Conservation (phyloP, 306 rosid species). For the Delonix regia region DNA sequence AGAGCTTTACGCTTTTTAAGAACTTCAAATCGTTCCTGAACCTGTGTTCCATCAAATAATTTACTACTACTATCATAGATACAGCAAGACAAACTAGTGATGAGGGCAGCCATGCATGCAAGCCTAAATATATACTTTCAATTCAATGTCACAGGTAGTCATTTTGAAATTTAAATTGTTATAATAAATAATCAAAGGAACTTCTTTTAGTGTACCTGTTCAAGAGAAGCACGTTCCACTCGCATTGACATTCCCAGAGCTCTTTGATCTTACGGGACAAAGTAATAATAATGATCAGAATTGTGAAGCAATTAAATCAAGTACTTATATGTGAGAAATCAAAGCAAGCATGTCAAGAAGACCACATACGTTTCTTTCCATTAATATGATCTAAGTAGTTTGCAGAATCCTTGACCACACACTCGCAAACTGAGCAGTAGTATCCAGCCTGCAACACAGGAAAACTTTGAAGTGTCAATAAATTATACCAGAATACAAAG, state of each 20-base stretch:
- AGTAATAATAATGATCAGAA: constrained; percentile 28
- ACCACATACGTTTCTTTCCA: constrained; percentile 95
- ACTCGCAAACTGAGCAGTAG: constrained; percentile 91
- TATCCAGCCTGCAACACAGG: constrained; percentile 84
- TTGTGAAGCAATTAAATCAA: constrained; percentile 18
- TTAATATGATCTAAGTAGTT: constrained; percentile 98
- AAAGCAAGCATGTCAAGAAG: constrained; percentile 22
- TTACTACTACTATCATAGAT: constrained; percentile 16
- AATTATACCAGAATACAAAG: not conserved
- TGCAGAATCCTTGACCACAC: constrained; percentile 99
- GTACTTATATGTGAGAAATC: not conserved
- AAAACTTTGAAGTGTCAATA: constrained; percentile 9
- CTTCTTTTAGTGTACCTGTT: constrained; percentile 60
- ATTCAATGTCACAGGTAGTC: constrained; percentile 24
- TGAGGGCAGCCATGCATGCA: not conserved
- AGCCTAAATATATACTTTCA: not conserved
- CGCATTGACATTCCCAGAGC: constrained; percentile 99
- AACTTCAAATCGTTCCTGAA: constrained; percentile 83
- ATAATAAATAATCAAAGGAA: not conserved
- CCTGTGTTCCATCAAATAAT: constrained; percentile 59
- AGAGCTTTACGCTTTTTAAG: constrained; percentile 85
- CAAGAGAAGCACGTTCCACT: constrained; percentile 91
- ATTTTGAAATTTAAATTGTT: not conserved
- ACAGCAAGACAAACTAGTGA: constrained; percentile 15
- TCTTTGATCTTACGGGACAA: constrained; percentile 73